Evolutionary conservation across 148 eudicot genomes (phyloP), one percentile per base, ranked within the genome.

Genomic region (Heliosperma pusillum): DNA sequence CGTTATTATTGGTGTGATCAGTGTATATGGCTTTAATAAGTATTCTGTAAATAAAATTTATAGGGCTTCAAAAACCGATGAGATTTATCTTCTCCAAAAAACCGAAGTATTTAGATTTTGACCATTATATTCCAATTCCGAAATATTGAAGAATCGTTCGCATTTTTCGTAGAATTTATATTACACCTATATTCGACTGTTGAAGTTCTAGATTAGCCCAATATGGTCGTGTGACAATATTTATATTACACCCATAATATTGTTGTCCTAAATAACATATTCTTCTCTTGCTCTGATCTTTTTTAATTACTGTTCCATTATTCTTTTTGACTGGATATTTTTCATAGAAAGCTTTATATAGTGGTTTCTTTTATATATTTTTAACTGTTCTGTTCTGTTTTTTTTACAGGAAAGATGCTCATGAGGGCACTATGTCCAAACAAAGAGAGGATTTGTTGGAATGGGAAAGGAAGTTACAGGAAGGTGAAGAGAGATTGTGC

Each of bases 381-480:
- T 60, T 60, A 7, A 17, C 1, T 33, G 19, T 20, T 5, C 20
- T 66, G 7, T 40, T 17, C n/a, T 40, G 22, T 66, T 44, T 42
- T 10, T 69, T 69, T 11, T 16, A 69, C 77, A 96, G 96, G 86
- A 87, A 89, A 76, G 97, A 95, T 53, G 83, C 86, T 19, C 91
- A 87, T 62, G 92, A 88, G 53, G 68, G 81, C 73, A 77, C 80
- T 60, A 64, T 95, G 60, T 89, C 87, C 67, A 88, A 88, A 78
- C 97, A 92, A 77, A 86, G 94, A 74, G 97, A 95, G 78, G 99
- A 95, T 73, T 75, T 95, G 80, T 86, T 87, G 62, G 97, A 87
- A 72, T 92, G 99, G 99, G 99, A 95, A 82, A 85, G 81, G 58
- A 95, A 90, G 76, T 83, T 95, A 63, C 86, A 89, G 78, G 97